These are phyloP conservation scores for Stagonosporopsis cucurbitacearum DNA, from an alignment of 2,329 filamentous ascomycete species.

Conservation along the genomic window DNA sequence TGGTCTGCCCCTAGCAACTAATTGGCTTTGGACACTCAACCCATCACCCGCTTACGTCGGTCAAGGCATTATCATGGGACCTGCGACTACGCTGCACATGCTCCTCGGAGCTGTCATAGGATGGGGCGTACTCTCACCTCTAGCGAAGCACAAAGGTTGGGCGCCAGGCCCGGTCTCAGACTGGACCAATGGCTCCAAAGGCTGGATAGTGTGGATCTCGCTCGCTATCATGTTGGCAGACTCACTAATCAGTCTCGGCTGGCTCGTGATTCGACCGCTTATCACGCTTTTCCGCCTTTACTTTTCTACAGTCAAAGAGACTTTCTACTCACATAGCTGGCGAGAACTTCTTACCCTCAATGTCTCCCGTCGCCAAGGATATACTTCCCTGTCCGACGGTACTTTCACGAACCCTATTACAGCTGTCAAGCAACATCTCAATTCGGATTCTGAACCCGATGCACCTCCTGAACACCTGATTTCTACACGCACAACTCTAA, in stretches of 20 bases:
- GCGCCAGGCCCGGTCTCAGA: slow-evolving; percentile 84
- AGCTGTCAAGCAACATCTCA: slow-evolving; percentile 42
- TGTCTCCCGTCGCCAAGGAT: slow-evolving; percentile 46
- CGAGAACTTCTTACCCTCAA: slow-evolving; percentile 44
- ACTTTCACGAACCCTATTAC: slow-evolving; percentile 29
- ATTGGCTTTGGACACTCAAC: slow-evolving; percentile 96
- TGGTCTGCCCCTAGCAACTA: slow-evolving; percentile 72
- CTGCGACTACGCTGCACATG: slow-evolving; percentile 95
- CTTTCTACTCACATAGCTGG: slow-evolving; percentile 44
- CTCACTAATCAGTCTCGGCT: slow-evolving; percentile 84
- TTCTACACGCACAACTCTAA: slow-evolving; percentile 69
- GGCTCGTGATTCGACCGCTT: slow-evolving; percentile 72
- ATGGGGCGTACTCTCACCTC: slow-evolving; percentile 87
- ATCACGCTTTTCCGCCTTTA: slow-evolving; percentile 55
- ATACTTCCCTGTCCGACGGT: slow-evolving; percentile 45
- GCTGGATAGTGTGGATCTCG: slow-evolving; percentile 98
- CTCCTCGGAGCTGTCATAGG: slow-evolving; percentile 85
- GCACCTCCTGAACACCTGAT: slow-evolving; percentile 85
- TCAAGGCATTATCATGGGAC: slow-evolving; percentile 98
- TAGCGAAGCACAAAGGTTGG: slow-evolving; percentile 87
- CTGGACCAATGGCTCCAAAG: slow-evolving; percentile 93
- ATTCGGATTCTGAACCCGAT: slow-evolving; percentile 65
- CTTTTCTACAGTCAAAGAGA: slow-evolving; percentile 41
- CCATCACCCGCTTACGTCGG: slow-evolving; percentile 97
- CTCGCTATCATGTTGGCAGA: slow-evolving; percentile 97